Evolutionary conservation across 2,329 filamentous ascomycete genomes (phyloP).

Genomic region (Cryphonectria carpinicola): DNA sequence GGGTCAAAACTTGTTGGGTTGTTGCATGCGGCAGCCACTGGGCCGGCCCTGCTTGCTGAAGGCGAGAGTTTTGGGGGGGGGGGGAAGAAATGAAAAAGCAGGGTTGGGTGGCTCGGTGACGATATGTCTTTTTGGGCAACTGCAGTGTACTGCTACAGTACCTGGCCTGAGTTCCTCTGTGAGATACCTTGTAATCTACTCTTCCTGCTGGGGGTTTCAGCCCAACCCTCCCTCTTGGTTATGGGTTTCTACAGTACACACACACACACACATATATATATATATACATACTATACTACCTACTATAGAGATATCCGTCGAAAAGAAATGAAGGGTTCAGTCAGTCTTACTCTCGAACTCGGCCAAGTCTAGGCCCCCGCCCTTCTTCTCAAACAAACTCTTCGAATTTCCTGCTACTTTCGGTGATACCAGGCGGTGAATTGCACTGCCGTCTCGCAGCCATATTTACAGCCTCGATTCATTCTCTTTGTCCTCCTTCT

Average conservation of each 20-base stretch:
- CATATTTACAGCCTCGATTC: neutral
- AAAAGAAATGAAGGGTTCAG: neutral
- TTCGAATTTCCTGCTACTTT: neutral
- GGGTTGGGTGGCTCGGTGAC: neutral
- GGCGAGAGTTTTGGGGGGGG: neutral
- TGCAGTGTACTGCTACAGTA: neutral
- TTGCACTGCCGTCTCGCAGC: neutral
- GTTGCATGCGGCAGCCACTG: constrained; percentile 5
- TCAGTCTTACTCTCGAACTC: neutral
- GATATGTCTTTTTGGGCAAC: neutral
- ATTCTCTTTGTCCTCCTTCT: neutral
- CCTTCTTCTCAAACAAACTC: neutral
- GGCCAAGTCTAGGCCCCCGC: neutral
- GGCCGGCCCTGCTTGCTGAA: neutral
- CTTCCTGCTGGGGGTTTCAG: neutral
- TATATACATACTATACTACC: neutral
- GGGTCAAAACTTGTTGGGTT: neutral
- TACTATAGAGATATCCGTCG: neutral
- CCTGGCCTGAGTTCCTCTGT: neutral
- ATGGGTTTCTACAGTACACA: neutral
- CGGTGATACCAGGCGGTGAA: neutral
- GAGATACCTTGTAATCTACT: neutral
- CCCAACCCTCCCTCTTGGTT: neutral
- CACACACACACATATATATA: no score
- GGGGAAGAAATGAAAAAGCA: neutral